A percentile compares a stretch with the other conserved stretches of the same genome.
Conservation (phyloP, 2,329 filamentous ascomycete genomes). For the Penicillium sp. region DNA sequence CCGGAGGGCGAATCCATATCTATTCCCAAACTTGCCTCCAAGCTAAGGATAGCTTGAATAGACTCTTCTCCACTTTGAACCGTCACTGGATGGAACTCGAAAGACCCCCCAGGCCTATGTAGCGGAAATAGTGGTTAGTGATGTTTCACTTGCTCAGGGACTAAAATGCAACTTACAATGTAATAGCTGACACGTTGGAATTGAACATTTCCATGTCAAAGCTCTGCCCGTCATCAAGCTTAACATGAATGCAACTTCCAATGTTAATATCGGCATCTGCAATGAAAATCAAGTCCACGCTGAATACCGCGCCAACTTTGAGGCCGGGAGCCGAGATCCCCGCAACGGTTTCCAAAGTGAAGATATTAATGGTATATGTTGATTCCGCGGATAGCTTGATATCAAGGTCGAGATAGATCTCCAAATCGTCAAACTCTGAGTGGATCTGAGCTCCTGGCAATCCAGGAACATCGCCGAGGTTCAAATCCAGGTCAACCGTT, state of each 20-base stretch:
- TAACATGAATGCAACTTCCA: constrained; percentile 58
- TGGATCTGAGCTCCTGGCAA: constrained; percentile 31
- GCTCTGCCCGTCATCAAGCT: constrained; percentile 53
- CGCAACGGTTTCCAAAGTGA: constrained; percentile 47
- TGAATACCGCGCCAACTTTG: constrained; percentile 52
- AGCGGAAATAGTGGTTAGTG: background rate
- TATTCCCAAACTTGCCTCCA: background rate
- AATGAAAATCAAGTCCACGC: constrained; percentile 56
- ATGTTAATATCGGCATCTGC: constrained; percentile 53
- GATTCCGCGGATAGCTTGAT: constrained; percentile 46
- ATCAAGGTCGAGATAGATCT: constrained; percentile 55
- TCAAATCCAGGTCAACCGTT: constrained; percentile 46
- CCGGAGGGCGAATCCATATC: background rate
- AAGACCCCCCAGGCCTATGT: constrained; percentile 54
- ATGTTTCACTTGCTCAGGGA: background rate
- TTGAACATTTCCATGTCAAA: constrained; percentile 56
- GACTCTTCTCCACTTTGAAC: constrained; percentile 44
- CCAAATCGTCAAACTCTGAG: constrained; percentile 55
- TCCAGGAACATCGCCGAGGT: constrained; percentile 27
- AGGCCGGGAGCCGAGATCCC: constrained; percentile 48
- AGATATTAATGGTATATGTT: constrained; percentile 55
- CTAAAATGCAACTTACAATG: constrained; percentile 47
- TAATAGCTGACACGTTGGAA: constrained; percentile 51
- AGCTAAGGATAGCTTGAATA: constrained; percentile 27
- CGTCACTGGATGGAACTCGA: constrained; percentile 60